phyloP scores from a whole-genome alignment of 257 asterid species.

The Solanum dulcamara region DNA sequence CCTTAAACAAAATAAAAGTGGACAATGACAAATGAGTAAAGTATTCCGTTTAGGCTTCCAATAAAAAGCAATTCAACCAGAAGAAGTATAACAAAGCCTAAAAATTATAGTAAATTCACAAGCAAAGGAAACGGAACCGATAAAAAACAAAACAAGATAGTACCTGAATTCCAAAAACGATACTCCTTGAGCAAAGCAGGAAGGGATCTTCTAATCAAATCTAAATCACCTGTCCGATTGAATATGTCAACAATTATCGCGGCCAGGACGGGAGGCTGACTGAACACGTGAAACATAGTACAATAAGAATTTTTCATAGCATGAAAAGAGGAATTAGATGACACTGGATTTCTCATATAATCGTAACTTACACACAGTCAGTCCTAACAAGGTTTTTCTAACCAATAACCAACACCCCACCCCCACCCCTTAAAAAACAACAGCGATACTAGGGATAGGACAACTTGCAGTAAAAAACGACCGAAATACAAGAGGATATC shows the following conservation, averaged over 20 bases:
- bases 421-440: neutral
- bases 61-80: neutral
- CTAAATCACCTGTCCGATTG: conserved; percentile 43
- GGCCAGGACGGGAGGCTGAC: conserved; percentile 86
- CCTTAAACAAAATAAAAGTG: conserved; percentile 22
- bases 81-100: neutral
- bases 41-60: neutral
- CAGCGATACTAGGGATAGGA: neutral
- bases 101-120: neutral
- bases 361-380: neutral
- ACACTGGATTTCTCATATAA: neutral
- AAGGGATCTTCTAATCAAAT: conserved; percentile 43
- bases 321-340: neutral
- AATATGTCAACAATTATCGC: conserved; percentile 68
- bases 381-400: neutral
- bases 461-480: neutral
- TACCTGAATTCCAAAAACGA: conserved; percentile 82
- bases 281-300: conserved; percentile 14
- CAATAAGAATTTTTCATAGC: neutral
- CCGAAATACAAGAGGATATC: neutral
- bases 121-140: neutral
- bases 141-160: neutral
- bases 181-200: conserved; percentile 73
- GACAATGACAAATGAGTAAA: neutral
- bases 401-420: neutral